phyloP scores from a whole-genome alignment of 805 yeast genomes.

The Yamadazyma nakazawae region DNA sequence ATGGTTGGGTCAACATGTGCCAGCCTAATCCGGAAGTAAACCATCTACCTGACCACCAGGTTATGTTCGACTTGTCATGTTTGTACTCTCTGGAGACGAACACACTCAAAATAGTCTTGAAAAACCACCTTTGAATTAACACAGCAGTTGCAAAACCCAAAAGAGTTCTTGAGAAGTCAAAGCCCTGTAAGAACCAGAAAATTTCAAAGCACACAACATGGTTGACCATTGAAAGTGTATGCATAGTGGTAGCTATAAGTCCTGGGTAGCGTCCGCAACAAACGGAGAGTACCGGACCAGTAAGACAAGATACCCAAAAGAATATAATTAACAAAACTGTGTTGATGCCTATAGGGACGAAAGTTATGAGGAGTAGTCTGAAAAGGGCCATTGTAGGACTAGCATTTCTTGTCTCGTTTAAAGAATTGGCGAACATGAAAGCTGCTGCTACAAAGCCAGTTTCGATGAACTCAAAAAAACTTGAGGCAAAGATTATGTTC shows the following conservation, averaged over 20 bases:
- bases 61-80: constrained; percentile 56
- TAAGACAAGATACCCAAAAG: constrained; percentile 42
- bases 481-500: constrained; percentile 40
- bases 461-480: constrained; percentile 35
- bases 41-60: constrained; percentile 73
- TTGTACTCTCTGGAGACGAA: constrained; percentile 61
- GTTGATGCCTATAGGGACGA: constrained; percentile 49
- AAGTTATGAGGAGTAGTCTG: constrained; percentile 42
- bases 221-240: constrained; percentile 47
- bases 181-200: constrained; percentile 65
- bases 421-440: constrained; percentile 53
- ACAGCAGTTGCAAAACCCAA: constrained; percentile 57
- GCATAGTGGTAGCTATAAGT: constrained; percentile 54
- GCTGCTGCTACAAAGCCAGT: constrained; percentile 40
- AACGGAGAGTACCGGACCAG: constrained; percentile 50
- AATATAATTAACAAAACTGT: constrained; percentile 35
- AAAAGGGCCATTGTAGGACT: constrained; percentile 39
- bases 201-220: constrained; percentile 58
- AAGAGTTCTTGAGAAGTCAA: constrained; percentile 58
- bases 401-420: constrained; percentile 39
- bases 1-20: constrained; percentile 57
- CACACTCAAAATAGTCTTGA: constrained; percentile 47
- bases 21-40: constrained; percentile 58
- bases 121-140: constrained; percentile 55
- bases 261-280: constrained; percentile 47